A percentile compares a stretch with the other conserved stretches of the same genome.
Evolutionary conservation across 352 stramenopile species (phyloP).

Genomic region (Phytophthora vignae): DNA sequence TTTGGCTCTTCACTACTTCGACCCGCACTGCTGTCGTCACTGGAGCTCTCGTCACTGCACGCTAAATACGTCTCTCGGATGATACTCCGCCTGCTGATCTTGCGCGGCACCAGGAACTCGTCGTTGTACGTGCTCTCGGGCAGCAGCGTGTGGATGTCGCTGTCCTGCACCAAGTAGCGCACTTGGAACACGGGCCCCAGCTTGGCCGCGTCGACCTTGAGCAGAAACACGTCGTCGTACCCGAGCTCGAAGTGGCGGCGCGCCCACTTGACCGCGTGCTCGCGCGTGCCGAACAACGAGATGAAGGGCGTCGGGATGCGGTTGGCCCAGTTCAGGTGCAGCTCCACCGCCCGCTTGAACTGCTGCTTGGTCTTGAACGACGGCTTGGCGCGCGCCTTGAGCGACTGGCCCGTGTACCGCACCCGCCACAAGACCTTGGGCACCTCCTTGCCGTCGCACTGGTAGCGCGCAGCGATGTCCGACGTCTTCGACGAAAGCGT

Average conservation of each 20-base stretch:
- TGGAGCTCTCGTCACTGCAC: conserved; percentile 14
- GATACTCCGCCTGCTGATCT: conserved; percentile 23
- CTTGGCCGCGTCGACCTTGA: conserved; percentile 26
- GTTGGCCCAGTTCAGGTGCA: conserved; percentile 29
- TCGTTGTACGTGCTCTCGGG: conserved; percentile 14
- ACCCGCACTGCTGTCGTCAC: conserved; percentile 6
- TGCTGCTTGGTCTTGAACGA: conserved; percentile 30
- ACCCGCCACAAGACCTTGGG: conserved; percentile 27
- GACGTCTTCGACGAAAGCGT: conserved; percentile 11
- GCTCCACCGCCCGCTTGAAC: conserved; percentile 21
- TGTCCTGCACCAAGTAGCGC: conserved; percentile 19
- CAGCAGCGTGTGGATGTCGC: conserved; percentile 11
- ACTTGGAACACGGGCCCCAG: conserved; percentile 19
- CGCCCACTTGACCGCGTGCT: conserved; percentile 22
- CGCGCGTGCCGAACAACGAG: conserved; percentile 17
- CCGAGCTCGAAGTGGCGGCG: conserved; percentile 17
- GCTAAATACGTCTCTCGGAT: conserved; percentile 27
- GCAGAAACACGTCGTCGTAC: conserved; percentile 26
- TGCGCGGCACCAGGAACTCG: conserved; percentile 27
- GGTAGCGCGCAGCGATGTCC: conserved; percentile 17
- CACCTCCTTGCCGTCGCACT: conserved; percentile 20
- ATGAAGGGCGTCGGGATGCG: conserved; percentile 25
- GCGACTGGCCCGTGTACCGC: conserved; percentile 27
- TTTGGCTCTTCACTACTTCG: conserved; percentile 17
- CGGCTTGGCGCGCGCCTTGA: conserved; percentile 25